Conservation (phyloP, 192 early-diverging fungal species). For the Podila horticola region DNA sequence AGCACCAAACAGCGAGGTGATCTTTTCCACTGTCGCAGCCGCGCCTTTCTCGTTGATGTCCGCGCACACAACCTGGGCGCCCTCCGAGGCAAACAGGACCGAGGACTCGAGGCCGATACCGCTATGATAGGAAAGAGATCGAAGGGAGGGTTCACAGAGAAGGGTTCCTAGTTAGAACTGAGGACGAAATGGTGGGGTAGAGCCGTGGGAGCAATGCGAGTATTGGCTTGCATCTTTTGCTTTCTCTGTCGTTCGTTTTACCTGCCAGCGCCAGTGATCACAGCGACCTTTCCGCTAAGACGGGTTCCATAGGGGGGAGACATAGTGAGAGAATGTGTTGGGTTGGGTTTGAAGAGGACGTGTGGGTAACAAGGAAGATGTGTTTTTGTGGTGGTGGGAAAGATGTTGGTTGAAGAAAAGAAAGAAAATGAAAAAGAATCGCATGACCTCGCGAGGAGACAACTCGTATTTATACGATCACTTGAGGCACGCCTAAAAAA, state of each 20-base stretch:
- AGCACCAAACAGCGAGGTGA: conserved; percentile 55
- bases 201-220: no score
- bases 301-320: conserved; percentile 49
- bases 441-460: conserved; percentile 54
- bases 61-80: conserved; percentile 78
- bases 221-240: no score
- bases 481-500: no score
- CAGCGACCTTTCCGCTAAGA: conserved; percentile 77
- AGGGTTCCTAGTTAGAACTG: neutral
- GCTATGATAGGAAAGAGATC: conserved; percentile 45
- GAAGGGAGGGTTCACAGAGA: neutral
- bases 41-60: conserved; percentile 78
- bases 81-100: conserved; percentile 81
- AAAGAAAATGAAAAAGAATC: neutral
- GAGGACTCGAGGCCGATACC: conserved; percentile 84
- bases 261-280: conserved; percentile 87
- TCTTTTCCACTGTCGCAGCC: conserved; percentile 60
- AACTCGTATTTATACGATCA: conserved; percentile 55
- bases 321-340: conserved; percentile 14
- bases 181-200: neutral
- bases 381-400: neutral
- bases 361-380: neutral
- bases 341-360: neutral
- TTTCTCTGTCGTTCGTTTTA: no score
- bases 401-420: neutral